Evolutionary conservation across 208 protist species (phyloP), one percentile per base, ranked within the genome.

Genomic region (Trypanosoma brucei): DNA sequence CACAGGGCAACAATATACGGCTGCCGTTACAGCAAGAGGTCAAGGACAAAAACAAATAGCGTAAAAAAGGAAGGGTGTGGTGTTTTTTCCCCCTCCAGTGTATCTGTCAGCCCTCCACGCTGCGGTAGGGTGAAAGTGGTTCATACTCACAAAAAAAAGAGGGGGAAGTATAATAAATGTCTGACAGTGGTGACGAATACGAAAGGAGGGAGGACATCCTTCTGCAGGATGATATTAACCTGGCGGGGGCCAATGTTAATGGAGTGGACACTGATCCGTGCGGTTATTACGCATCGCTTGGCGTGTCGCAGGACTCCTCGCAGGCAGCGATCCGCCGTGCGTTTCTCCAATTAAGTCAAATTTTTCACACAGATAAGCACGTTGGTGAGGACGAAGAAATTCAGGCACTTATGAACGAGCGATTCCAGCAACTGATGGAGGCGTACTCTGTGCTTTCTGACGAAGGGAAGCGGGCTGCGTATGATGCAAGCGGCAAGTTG

Each of bases 311-410:
- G 8, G 50, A 63, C 38, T 78, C 87, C 3, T 81, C 84, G 1
- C 77, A 77, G 57, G 70, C 77, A 46, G 81, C 80, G 35, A 84
- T 96, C 52, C 84, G 87, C 6, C 75, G 74, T 8, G 85, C 86
- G 1, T 96, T 93, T 62, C 57, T 92, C 9, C 68, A 81, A 9
- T 75, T 96, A 35, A 91, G 85, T 56, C 78, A 85, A 64, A 79
- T 69, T 34, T 96, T 92, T 67, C 90, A 96, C 73, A 90, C 85
- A 2, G 90, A 96, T 67, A 95, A 92, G 57, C 84, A 93, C 73
- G 52, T 45, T 13, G 75, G 51, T 14, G 68, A 81, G 42, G 57
- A 65, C 8, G 63, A 70, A 3, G 76, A 63, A 31, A 50, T 79
- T 33, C 77, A 84, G 59, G 62, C 74, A 1, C 56, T 81, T 11